These are phyloP conservation scores for Epithemia pelagica DNA, from an alignment of 108 stramenopile species.

Conservation along the genomic window DNA sequence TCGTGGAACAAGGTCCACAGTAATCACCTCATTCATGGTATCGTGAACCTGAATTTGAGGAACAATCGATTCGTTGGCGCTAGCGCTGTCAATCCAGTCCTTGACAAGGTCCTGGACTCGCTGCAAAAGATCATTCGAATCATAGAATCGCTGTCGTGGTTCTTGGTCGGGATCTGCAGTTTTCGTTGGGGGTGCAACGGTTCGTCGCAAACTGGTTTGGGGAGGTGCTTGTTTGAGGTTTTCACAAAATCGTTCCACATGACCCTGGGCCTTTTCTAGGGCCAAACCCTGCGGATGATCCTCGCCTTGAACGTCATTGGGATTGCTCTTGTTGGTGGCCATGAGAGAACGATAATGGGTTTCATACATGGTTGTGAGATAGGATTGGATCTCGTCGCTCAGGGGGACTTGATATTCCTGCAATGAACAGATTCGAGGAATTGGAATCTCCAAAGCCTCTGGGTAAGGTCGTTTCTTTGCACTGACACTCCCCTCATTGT, in stretches of 20 bases:
- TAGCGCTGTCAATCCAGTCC: background rate
- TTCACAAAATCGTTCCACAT: background rate
- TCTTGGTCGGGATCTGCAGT: too few species aligned
- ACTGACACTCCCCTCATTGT: too few species aligned
- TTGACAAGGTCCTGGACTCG: background rate
- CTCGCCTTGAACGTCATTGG: background rate
- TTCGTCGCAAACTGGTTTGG: background rate
- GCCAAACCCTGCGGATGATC: background rate
- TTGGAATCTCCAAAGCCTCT: too few species aligned
- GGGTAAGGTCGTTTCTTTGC: too few species aligned
- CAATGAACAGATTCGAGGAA: background rate
- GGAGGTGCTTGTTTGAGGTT: background rate
- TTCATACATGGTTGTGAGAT: background rate
- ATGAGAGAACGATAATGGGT: background rate
- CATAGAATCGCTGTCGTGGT: background rate
- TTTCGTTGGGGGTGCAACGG: too few species aligned
- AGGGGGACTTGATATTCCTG: background rate
- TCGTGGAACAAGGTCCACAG: background rate
- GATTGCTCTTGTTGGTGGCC: background rate
- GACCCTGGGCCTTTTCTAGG: background rate
- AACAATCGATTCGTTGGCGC: background rate
- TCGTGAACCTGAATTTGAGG: background rate
- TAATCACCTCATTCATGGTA: background rate
- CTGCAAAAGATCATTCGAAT: background rate
- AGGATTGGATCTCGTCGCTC: background rate